Evolutionary conservation across 2,329 filamentous ascomycete genomes (phyloP), one percentile per base, ranked within the genome.

Genomic region (Colletotrichum cordylinicola): DNA sequence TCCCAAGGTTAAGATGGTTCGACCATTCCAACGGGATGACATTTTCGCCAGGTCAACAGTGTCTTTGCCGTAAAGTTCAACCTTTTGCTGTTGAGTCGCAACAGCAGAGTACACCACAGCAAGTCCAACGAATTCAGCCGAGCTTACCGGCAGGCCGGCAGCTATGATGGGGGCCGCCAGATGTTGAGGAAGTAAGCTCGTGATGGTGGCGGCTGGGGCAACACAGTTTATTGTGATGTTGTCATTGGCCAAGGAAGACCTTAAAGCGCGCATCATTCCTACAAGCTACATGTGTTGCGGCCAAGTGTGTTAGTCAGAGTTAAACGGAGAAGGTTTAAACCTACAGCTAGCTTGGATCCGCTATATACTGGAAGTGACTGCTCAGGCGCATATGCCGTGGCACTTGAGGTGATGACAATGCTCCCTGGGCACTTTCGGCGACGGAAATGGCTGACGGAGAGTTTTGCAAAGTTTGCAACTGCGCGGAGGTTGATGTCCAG

Each of bases 201-300:
- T 83, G 31, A 82, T 79, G 7, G 27, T 85, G 2, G 83, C 83
- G 0, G 82, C 82, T 0, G 85, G 84, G 0, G 84, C 85, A 15
- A 87, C 84, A 5, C 74, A 80, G 71, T 86, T 86, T 79, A 87
- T 86, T 13, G 85, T 85, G 69, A 84, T 83, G 55, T 79, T 77
- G 39, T 82, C 75, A 2, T 66, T 58, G 15, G 64, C 55, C 6
- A 83, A 39, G 1, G 78, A 70, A 0, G 82, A 79, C 4, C 84
- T 80, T 18, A 86, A 78, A 4, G 83, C 77, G 12, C 84, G 80
- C 6, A 86, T 77, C 4, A 85, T 77, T 16, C 80, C 81, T 7
- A 83, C 77, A 5, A 84, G 77, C 80, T 82, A 43, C 21, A 18
- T 62, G 8, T 27, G 58, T 29, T 18, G 8, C 2, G 27, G 3